Evolutionary conservation across 2,329 filamentous ascomycete genomes (phyloP).

Genomic region (Coleophoma cylindrospora): DNA sequence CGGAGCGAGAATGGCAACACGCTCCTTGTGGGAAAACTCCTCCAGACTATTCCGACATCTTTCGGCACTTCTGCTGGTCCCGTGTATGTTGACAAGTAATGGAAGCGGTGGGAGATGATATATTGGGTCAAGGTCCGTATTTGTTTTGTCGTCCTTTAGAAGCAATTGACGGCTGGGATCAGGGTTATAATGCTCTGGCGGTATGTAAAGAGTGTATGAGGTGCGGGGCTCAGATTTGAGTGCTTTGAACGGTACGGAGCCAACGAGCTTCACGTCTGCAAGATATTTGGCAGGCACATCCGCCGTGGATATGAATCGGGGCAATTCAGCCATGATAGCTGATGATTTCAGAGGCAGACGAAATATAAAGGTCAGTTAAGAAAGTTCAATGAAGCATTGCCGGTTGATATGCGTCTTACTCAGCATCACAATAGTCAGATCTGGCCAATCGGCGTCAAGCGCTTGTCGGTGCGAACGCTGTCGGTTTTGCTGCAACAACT

Average conservation of each 20-base stretch:
- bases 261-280: slow-evolving; percentile 19
- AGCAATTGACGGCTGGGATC: background rate
- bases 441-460: background rate
- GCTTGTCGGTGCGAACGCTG: background rate
- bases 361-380: background rate
- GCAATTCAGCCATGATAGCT: background rate
- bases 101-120: slow-evolving; percentile 13
- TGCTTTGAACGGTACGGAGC: slow-evolving; percentile 19
- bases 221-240: slow-evolving; percentile 19
- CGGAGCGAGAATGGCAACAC: slow-evolving; percentile 24
- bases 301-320: slow-evolving; percentile 1
- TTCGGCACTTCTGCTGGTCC: slow-evolving; percentile 20
- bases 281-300: slow-evolving; percentile 19
- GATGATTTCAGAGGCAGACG: background rate
- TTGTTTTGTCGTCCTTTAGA: background rate
- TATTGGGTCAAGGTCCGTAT: background rate
- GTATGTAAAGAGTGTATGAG: slow-evolving; percentile 25
- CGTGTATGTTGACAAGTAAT: slow-evolving; percentile 25
- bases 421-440: background rate
- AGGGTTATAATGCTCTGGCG: slow-evolving; percentile 18
- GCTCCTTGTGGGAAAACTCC: slow-evolving; percentile 18
- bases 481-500: background rate
- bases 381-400: too few species aligned
- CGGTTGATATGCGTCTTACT: too few species aligned
- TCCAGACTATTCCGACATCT: slow-evolving; percentile 2